Conservation (phyloP, 2,329 filamentous ascomycete species). For the Fusarium palustre region DNA sequence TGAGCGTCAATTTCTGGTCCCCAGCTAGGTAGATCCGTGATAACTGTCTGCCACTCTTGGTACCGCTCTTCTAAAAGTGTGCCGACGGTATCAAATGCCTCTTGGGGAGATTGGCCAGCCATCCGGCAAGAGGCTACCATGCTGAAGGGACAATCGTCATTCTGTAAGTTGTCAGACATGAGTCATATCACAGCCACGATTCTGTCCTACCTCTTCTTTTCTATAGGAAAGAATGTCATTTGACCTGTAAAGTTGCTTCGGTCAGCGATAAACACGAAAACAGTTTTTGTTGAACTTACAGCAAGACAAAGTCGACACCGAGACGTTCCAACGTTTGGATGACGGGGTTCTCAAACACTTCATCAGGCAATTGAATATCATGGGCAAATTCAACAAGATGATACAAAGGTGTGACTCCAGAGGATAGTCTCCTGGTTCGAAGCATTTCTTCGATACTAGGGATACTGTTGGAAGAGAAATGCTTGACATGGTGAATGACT, state of each 20-base stretch:
- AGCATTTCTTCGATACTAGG: constrained; percentile 21
- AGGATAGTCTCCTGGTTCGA: background rate
- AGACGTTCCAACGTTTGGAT: constrained; percentile 15
- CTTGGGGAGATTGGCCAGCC: constrained; percentile 8
- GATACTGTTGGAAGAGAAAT: constrained; percentile 7
- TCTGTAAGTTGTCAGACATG: background rate
- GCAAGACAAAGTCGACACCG: constrained; percentile 10
- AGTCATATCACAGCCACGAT: rapidly evolving
- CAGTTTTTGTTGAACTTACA: background rate
- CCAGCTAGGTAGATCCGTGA: constrained; percentile 12
- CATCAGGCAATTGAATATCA: background rate
- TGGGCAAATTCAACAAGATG: constrained; percentile 21
- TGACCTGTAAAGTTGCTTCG: rapidly evolving
- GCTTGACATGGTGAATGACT: constrained; percentile 20
- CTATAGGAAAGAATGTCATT: constrained; percentile 19
- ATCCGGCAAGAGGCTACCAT: constrained; percentile 28
- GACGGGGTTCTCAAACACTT: constrained; percentile 1
- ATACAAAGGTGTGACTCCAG: constrained; percentile 17
- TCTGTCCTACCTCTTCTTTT: constrained; percentile 2
- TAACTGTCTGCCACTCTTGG: background rate
- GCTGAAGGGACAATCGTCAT: constrained; percentile 18
- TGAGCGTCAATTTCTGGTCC: constrained; percentile 1
- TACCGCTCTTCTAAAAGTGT: constrained; percentile 9
- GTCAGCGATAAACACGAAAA: rapidly evolving
- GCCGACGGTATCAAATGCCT: constrained; percentile 13